These are phyloP conservation scores for Exophiala mesophila DNA, from an alignment of 2,329 filamentous ascomycete species.

Conservation along the genomic window DNA sequence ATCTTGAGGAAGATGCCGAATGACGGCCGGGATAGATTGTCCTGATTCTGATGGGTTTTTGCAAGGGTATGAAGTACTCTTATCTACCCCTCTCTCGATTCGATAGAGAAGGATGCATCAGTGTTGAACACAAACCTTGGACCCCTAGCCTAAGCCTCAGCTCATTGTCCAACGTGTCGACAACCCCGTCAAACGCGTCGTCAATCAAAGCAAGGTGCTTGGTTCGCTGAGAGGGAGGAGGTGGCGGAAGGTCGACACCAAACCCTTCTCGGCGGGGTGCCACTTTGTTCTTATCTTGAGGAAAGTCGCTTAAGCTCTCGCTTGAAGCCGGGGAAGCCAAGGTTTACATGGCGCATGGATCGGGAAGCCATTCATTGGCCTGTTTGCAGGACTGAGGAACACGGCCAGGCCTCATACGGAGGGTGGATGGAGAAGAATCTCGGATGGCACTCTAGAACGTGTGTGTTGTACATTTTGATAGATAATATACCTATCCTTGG, in stretches of 20 bases:
- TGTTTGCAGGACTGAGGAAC: too few relatives aligned
- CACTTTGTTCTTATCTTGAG: neutral
- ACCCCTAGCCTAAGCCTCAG: too few relatives aligned
- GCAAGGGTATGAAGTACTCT: neutral
- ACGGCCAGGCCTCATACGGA: conserved; percentile 9
- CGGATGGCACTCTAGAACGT: too few relatives aligned
- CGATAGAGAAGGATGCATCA: neutral
- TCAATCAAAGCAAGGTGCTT: neutral
- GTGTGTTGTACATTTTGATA: too few relatives aligned
- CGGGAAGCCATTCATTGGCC: neutral
- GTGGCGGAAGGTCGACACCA: neutral
- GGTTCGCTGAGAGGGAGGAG: neutral
- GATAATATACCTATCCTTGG: too few relatives aligned
- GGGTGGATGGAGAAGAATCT: conserved; percentile 18
- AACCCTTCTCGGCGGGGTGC: neutral
- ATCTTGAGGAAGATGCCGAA: too few relatives aligned
- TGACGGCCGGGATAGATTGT: conserved; percentile 2
- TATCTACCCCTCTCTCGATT: conserved; percentile 5
- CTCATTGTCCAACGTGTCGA: neutral
- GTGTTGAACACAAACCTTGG: too few relatives aligned
- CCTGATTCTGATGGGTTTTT: neutral
- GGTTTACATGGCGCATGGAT: neutral
- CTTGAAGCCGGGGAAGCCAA: neutral
- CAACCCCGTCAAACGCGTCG: neutral
- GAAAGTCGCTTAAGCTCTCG: neutral